Percentiles rank a stretch among this genome's conserved stretches.
Evolutionary conservation across 805 yeast genomes (phyloP).

Genomic region (Candida parachauliodes): DNA sequence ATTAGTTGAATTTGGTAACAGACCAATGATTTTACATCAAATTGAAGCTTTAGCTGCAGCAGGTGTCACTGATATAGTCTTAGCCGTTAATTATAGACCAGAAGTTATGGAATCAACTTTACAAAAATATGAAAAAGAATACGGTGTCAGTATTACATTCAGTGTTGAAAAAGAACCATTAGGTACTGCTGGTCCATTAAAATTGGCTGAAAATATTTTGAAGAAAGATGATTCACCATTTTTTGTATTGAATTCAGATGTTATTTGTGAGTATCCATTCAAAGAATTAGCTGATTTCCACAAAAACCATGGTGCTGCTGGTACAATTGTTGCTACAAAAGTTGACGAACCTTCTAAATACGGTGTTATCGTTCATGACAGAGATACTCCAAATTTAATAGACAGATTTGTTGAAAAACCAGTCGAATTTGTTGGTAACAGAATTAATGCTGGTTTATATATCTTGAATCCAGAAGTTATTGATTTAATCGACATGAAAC

Average conservation of each 20-base stretch:
- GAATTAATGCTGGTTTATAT: conserved; percentile 99
- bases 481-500: conserved; percentile 94
- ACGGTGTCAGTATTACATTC: conserved; percentile 92
- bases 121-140: conserved; percentile 89
- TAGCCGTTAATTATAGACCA: conserved; percentile 99
- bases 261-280: conserved; percentile 98
- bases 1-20: conserved; percentile 95
- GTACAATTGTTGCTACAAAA: conserved; percentile 98
- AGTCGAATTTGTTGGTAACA: conserved; percentile 98
- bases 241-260: conserved; percentile 97
- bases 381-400: conserved; percentile 89
- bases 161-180: conserved; percentile 99
- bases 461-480: conserved; percentile 96
- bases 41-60: conserved; percentile 97
- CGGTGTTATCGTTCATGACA: conserved; percentile 98
- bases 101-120: conserved; percentile 97
- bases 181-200: conserved; percentile 99
- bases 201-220: conserved; percentile 90
- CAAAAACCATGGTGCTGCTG: conserved; percentile 92
- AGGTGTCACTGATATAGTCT: conserved; percentile 97
- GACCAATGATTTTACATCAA: conserved; percentile 98
- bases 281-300: conserved; percentile 89
- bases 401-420: conserved; percentile 99
- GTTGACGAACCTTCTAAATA: conserved; percentile 99
- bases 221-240: conserved; percentile 95